Evolutionary conservation across 176 grass and related monocot genomes (phyloP).

Genomic region (Bromus sterilis): DNA sequence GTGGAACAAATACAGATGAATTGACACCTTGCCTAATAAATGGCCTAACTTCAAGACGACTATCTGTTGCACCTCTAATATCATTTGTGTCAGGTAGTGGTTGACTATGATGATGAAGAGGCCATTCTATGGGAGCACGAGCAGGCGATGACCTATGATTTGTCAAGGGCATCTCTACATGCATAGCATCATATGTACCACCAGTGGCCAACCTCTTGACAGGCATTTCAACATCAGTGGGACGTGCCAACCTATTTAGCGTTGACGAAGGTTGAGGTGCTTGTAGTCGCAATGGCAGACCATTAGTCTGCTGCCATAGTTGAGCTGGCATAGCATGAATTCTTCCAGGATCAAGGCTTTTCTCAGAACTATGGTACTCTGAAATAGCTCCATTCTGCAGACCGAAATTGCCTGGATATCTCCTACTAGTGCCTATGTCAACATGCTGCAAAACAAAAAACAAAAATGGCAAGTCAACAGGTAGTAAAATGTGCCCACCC

Average conservation of each 20-base stretch:
- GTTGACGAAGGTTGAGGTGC: slow-evolving; percentile 37
- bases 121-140: slow-evolving; percentile 36
- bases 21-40: slow-evolving; percentile 35
- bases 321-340: slow-evolving; percentile 21
- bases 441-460: slow-evolving; percentile 41
- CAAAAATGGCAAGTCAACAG: not conserved
- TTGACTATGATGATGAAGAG: slow-evolving; percentile 29
- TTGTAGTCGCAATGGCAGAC: slow-evolving; percentile 38
- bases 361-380: slow-evolving; percentile 44
- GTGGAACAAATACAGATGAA: slow-evolving; percentile 65
- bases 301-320: slow-evolving; percentile 44
- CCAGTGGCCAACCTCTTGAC: slow-evolving; percentile 32
- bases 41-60: slow-evolving; percentile 33
- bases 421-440: slow-evolving; percentile 37
- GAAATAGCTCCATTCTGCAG: slow-evolving; percentile 32
- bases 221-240: slow-evolving; percentile 49
- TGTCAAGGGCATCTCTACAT: slow-evolving; percentile 26
- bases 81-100: slow-evolving; percentile 37
- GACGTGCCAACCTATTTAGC: slow-evolving; percentile 30
- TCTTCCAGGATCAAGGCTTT: slow-evolving; percentile 24
- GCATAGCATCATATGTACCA: slow-evolving; percentile 35
- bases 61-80: slow-evolving; percentile 44
- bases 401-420: slow-evolving; percentile 35
- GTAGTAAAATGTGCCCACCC: not conserved
- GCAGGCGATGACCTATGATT: slow-evolving; percentile 33